phyloP scores from a whole-genome alignment of 2,329 filamentous ascomycete genomes.

The Ophiosphaerella herpotricha region DNA sequence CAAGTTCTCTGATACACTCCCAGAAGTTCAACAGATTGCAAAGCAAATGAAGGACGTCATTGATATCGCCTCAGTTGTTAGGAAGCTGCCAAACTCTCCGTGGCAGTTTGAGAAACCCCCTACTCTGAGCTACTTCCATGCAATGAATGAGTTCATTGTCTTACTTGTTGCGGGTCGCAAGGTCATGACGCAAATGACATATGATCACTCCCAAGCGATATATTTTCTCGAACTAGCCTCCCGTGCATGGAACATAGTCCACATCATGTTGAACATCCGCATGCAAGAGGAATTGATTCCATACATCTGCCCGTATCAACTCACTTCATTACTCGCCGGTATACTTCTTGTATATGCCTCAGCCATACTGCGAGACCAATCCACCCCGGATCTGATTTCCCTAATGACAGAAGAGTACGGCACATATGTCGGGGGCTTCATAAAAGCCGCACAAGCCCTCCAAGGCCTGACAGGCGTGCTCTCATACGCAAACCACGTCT shows the following conservation, averaged over 20 bases:
- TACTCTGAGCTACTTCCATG: conserved; percentile 12
- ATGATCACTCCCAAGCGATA: conserved; percentile 14
- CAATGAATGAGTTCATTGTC: conserved; percentile 27
- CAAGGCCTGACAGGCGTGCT: conserved; percentile 15
- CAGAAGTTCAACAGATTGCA: conserved; percentile 1
- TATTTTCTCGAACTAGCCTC: conserved; percentile 22
- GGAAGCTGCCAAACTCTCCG: conserved; percentile 3
- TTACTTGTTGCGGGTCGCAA: conserved; percentile 30
- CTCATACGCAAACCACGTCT: conserved; percentile 25
- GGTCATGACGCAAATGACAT: conserved; percentile 29
- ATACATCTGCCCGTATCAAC: conserved; percentile 19
- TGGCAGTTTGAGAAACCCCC: neutral
- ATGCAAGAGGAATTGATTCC: conserved; percentile 8
- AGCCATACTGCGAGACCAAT: conserved; percentile 21
- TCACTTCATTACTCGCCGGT: conserved; percentile 20
- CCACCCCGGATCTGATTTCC: neutral
- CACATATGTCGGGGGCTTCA: conserved; percentile 17
- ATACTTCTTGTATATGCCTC: conserved; percentile 27
- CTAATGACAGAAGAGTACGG: neutral
- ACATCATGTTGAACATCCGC: conserved; percentile 7
- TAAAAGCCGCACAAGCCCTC: conserved; percentile 16
- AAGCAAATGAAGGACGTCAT: conserved; percentile 12
- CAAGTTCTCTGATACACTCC: neutral
- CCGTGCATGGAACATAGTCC: conserved; percentile 10
- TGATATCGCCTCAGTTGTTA: conserved; percentile 3